These are phyloP conservation scores for Stephania japonica DNA, from an alignment of 164 flowering plant species.

Conservation along the genomic window DNA sequence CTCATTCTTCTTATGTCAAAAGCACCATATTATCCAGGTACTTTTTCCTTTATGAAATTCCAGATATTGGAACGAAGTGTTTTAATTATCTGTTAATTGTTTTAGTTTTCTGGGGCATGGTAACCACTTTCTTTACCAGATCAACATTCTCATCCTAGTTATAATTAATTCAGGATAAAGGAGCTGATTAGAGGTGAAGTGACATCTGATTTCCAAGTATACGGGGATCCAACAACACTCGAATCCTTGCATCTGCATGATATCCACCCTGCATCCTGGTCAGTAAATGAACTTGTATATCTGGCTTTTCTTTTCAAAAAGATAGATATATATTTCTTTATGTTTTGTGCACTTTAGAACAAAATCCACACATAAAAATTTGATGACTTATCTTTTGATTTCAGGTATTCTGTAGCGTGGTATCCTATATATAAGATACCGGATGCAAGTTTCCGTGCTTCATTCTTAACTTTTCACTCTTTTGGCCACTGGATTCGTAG, in stretches of 20 bases:
- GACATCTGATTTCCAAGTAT: slow-evolving; percentile 20
- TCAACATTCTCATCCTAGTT: slow-evolving; percentile 4
- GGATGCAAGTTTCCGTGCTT: slow-evolving; percentile 54
- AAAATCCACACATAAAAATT: neutral
- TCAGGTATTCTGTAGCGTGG: slow-evolving; percentile 89
- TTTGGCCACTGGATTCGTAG: slow-evolving; percentile 50
- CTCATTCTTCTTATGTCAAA: neutral
- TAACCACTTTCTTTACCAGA: neutral
- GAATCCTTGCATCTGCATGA: slow-evolving; percentile 36
- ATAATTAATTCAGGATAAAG: slow-evolving; percentile 39
- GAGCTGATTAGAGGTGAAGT: slow-evolving; percentile 42
- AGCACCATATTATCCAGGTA: neutral
- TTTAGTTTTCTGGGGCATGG: neutral
- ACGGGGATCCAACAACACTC: slow-evolving; percentile 53
- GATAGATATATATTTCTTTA: too few relatives aligned
- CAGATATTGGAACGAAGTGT: neutral
- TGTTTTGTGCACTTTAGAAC: neutral
- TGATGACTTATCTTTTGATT: slow-evolving; percentile 11
- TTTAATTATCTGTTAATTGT: too few relatives aligned
- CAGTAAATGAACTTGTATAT: slow-evolving; percentile 17
- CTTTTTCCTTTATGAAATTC: neutral
- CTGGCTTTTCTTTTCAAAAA: neutral
- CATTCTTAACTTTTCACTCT: slow-evolving; percentile 81
- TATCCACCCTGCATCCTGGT: slow-evolving; percentile 76
- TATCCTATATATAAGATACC: slow-evolving; percentile 87